Evolutionary conservation across 225 moss, liverwort and hornwort genomes (phyloP).

Genomic region (Neckera pumila): DNA sequence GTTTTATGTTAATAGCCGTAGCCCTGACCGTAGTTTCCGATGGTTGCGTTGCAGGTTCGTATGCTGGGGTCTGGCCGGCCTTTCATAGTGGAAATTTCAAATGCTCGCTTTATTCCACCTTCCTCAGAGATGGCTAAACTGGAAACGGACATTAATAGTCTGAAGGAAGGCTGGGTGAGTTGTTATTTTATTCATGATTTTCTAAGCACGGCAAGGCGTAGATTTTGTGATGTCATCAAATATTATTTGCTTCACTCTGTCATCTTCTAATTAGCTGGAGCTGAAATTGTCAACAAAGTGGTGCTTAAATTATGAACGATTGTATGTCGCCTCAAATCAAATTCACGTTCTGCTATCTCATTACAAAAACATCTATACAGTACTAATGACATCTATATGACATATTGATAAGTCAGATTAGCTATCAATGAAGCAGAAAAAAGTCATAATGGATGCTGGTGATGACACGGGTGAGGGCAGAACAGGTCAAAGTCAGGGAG

Average conservation of each 20-base stretch:
- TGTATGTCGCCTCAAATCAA: background rate
- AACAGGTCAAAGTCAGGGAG: conserved; percentile 93
- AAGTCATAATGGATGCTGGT: conserved; percentile 1
- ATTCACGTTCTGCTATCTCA: background rate
- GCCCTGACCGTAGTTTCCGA: background rate
- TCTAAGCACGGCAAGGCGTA: background rate
- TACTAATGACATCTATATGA: background rate
- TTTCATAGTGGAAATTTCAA: conserved; percentile 77
- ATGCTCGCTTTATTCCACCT: conserved; percentile 71
- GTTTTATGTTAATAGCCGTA: background rate
- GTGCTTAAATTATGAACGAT: background rate
- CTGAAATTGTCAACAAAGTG: background rate
- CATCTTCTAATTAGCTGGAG: background rate
- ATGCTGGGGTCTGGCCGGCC: conserved; percentile 96
- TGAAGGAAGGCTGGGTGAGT: conserved; percentile 86
- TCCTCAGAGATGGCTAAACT: conserved; percentile 49
- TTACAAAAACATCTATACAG: background rate
- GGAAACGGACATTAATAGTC: conserved; percentile 58
- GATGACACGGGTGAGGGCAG: conserved; percentile 59
- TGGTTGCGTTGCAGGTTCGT: conserved; percentile 55
- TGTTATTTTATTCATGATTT: background rate
- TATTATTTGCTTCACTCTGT: background rate
- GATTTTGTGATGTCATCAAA: background rate
- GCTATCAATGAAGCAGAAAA: background rate
- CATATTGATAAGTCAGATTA: background rate